These are phyloP conservation scores for Spiraea crenata DNA, from an alignment of 331 rosid species.

Conservation along the genomic window DNA sequence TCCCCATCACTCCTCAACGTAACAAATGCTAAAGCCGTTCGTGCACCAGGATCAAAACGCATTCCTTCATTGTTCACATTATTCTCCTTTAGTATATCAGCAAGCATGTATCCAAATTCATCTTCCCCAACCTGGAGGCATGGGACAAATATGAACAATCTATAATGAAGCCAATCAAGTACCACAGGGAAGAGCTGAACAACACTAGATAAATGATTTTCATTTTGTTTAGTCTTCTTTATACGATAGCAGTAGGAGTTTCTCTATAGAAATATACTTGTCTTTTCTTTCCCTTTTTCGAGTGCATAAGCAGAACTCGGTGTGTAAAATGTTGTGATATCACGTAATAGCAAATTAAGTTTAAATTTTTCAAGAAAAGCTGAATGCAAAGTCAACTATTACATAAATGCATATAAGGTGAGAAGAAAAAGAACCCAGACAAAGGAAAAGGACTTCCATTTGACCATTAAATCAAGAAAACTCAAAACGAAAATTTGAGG, in stretches of 20 bases:
- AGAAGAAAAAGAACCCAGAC: background rate
- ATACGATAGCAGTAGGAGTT: background rate
- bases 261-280: no score
- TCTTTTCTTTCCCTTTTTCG: no score
- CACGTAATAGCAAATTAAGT: background rate
- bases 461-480: background rate
- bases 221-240: background rate
- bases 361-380: background rate
- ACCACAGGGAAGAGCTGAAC: background rate
- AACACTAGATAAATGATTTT: background rate
- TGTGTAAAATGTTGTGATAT: background rate
- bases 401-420: background rate
- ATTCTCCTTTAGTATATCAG: conserved; percentile 75
- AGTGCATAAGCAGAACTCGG: no score
- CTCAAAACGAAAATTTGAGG: background rate
- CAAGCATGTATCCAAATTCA: conserved; percentile 98
- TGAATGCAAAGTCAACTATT: background rate
- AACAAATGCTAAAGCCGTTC: conserved; percentile 97
- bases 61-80: conserved; percentile 80
- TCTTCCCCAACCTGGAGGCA: conserved; percentile 86
- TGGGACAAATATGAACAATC: conserved; percentile 6
- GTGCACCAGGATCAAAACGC: conserved; percentile 91
- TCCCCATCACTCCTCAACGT: conserved; percentile 84
- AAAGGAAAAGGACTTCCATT: background rate
- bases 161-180: background rate